Conservation (phyloP, 768 basidiomycete species). For the Mycena sanguinolenta region DNA sequence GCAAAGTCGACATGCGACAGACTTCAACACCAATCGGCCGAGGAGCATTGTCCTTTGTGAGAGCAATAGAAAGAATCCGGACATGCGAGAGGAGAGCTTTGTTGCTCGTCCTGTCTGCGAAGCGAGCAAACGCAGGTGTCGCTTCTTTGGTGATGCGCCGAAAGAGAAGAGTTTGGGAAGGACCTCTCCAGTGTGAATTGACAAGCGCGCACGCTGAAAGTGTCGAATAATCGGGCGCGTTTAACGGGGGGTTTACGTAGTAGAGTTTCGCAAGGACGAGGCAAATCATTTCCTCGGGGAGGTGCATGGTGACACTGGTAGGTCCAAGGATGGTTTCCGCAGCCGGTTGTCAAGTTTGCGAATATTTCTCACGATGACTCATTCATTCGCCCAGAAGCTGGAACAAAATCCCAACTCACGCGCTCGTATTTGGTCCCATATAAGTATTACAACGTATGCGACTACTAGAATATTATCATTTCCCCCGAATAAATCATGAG, state of each 20-base stretch:
- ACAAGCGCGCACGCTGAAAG: constrained; percentile 33
- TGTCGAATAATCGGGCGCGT: constrained; percentile 34
- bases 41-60: background rate
- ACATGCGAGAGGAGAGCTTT: constrained; percentile 21
- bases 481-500: constrained; percentile 46
- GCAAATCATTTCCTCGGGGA: constrained; percentile 26
- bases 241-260: constrained; percentile 23
- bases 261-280: constrained; percentile 39
- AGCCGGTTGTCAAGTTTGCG: no score
- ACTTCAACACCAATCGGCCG: background rate
- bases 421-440: background rate
- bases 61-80: constrained; percentile 13
- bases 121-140: constrained; percentile 18
- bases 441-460: background rate
- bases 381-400: no score
- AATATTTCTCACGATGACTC: no score
- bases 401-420: no score
- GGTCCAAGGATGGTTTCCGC: no score
- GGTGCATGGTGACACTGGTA: no score
- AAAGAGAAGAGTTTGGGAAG: constrained; percentile 36
- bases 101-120: constrained; percentile 1
- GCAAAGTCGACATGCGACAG: constrained; percentile 15
- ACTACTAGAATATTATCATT: background rate
- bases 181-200: constrained; percentile 33
- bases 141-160: constrained; percentile 13